Evolutionary conservation across 257 asterid species (phyloP).

Genomic region (Petunia axillaris): DNA sequence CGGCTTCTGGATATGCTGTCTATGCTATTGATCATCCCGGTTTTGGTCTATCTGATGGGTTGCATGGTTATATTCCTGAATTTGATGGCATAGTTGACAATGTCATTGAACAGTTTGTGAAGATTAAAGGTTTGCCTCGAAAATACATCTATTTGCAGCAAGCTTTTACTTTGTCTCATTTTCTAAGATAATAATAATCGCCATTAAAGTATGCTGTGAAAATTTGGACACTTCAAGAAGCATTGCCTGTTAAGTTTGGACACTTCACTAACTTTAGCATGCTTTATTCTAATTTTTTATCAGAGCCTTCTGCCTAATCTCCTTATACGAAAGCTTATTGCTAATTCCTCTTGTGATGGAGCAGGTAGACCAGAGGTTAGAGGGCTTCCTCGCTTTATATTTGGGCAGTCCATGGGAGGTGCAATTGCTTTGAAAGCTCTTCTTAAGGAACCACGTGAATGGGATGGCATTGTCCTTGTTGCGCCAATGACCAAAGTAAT

Average conservation of each 20-base stretch:
- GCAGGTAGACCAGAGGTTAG: constrained; percentile 87
- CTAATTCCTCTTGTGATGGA: constrained; percentile 24
- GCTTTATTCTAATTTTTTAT: background rate
- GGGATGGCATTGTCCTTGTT: constrained; percentile 94
- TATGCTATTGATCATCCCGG: constrained; percentile 99
- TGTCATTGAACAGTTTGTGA: constrained; percentile 68
- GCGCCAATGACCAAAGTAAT: constrained; percentile 98
- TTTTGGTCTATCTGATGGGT: constrained; percentile 94
- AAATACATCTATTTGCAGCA: background rate
- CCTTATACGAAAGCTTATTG: background rate
- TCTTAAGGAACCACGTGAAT: constrained; percentile 63
- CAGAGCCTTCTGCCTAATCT: background rate
- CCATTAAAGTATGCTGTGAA: background rate
- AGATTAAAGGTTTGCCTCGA: constrained; percentile 69
- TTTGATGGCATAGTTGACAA: constrained; percentile 85
- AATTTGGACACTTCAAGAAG: background rate
- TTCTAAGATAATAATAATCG: background rate
- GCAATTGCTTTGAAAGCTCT: constrained; percentile 89
- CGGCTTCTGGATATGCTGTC: constrained; percentile 86
- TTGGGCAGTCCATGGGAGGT: constrained; percentile 99
- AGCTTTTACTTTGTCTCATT: background rate
- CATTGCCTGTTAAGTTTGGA: background rate
- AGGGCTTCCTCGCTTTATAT: constrained; percentile 75
- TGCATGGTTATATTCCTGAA: constrained; percentile 86
- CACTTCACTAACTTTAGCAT: background rate